Conservation (phyloP, 1,284 basidiomycete genomes). For the Ceratobasidium theobromae region DNA sequence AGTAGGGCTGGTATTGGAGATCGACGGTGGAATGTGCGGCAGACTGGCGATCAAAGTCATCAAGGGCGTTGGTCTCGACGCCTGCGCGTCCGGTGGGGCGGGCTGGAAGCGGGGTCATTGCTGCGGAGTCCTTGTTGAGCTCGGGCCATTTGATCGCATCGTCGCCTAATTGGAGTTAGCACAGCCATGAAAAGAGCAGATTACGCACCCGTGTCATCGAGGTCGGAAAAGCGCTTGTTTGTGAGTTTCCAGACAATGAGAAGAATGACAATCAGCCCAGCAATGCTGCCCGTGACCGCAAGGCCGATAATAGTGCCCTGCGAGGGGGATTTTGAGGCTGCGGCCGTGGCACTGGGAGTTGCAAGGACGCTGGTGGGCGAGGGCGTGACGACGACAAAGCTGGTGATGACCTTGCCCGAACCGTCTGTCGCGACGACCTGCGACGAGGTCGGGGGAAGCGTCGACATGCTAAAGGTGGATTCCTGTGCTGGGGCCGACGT, state of each 20-base stretch:
- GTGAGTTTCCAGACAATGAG: slow-evolving; percentile 84
- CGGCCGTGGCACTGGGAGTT: background rate
- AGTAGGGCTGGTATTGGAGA: slow-evolving; percentile 47
- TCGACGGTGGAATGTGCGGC: slow-evolving; percentile 32
- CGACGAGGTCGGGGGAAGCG: slow-evolving; percentile 1
- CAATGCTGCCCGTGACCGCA: slow-evolving; percentile 73
- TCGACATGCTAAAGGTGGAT: background rate
- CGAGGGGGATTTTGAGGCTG: slow-evolving; percentile 45
- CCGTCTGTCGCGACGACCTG: slow-evolving; percentile 5
- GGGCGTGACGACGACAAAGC: slow-evolving; percentile 2
- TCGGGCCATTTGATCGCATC: slow-evolving; percentile 86
- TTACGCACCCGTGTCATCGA: slow-evolving; percentile 61
- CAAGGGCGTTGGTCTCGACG: slow-evolving; percentile 45
- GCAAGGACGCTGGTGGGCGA: slow-evolving; percentile 2
- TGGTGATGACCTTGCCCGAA: slow-evolving; percentile 8
- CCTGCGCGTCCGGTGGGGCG: slow-evolving; percentile 46
- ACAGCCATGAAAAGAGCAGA: slow-evolving; percentile 30
- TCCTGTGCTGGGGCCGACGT: background rate
- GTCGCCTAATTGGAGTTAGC: slow-evolving; percentile 49
- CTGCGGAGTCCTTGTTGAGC: slow-evolving; percentile 57
- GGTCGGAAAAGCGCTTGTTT: slow-evolving; percentile 68
- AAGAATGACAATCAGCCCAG: slow-evolving; percentile 62
- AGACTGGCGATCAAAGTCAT: slow-evolving; percentile 39
- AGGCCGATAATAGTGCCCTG: slow-evolving; percentile 74
- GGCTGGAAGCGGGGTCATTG: slow-evolving; percentile 63